phyloP scores from a whole-genome alignment of 305 asterid genomes.

The Euphrasia arctica region DNA sequence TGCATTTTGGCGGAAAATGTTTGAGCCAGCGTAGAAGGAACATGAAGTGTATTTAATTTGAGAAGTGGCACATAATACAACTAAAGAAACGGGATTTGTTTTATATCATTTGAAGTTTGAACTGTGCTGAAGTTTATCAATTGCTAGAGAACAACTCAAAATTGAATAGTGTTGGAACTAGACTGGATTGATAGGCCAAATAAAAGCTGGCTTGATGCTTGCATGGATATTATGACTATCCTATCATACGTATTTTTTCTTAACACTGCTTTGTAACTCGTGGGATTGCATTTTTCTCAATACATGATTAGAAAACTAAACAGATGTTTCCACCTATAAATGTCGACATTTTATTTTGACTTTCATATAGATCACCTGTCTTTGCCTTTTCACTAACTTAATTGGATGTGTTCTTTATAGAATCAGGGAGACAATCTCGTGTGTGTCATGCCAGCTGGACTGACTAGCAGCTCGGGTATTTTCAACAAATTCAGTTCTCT shows the following conservation, averaged over 20 bases:
- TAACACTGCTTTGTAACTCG: not conserved
- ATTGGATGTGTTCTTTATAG: constrained; percentile 35
- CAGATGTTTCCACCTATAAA: not conserved
- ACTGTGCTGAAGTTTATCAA: not conserved
- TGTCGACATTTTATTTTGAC: constrained; percentile 15
- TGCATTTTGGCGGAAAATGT: not conserved
- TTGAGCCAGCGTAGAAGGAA: not conserved
- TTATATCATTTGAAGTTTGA: not conserved
- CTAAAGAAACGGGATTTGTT: not conserved
- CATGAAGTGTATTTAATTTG: not conserved
- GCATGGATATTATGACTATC: constrained; percentile 1
- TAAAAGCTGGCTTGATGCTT: not conserved
- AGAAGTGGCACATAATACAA: constrained; percentile 5
- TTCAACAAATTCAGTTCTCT: constrained; percentile 39
- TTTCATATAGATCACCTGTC: constrained; percentile 10
- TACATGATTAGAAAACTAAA: not conserved
- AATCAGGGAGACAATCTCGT: constrained; percentile 48
- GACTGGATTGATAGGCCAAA: not conserved
- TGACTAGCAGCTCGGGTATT: constrained; percentile 30
- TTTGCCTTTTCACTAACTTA: constrained; percentile 15
- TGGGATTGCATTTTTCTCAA: not conserved
- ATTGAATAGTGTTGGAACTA: constrained; percentile 5
- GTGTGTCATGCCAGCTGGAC: constrained; percentile 61
- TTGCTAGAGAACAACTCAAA: constrained; percentile 1
- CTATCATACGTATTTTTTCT: not conserved